Percentiles rank a stretch among this genome's conserved stretches.
Evolutionary conservation across 495 filamentous ascomycete genomes (phyloP).

Genomic region (Penicillium dipodomyicola): DNA sequence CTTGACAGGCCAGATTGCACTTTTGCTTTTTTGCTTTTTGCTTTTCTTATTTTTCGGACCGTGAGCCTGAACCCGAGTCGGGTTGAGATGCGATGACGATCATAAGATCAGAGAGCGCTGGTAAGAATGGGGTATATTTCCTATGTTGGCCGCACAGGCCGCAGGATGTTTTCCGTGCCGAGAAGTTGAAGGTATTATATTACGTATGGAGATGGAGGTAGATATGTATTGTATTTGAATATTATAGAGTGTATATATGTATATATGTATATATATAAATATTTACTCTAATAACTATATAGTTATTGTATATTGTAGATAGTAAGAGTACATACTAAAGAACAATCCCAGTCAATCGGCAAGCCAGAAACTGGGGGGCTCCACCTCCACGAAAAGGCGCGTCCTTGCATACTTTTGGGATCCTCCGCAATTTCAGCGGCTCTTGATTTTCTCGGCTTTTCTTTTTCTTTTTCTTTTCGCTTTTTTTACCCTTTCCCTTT

Average conservation of each 20-base stretch:
- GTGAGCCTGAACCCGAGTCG: slow-evolving; percentile 12
- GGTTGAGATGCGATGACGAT: slow-evolving; percentile 15
- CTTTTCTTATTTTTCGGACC: slow-evolving; percentile 11
- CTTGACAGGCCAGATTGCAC: slow-evolving; percentile 1
- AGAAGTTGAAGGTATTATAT: not conserved
- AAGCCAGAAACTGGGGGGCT: slow-evolving; percentile 20
- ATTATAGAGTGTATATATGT: no score
- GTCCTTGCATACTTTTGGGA: slow-evolving; percentile 28
- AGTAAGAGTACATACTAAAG: no score
- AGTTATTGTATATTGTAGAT: not conserved
- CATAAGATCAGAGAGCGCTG: slow-evolving; percentile 16
- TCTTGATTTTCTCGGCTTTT: slow-evolving; percentile 20
- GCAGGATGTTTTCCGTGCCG: not conserved
- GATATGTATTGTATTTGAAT: no score
- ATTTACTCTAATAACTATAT: not conserved
- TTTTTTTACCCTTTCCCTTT: not conserved
- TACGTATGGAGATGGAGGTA: not conserved
- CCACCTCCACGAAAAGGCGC: slow-evolving; percentile 29
- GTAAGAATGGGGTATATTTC: not conserved
- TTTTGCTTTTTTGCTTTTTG: not conserved
- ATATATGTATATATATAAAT: no score
- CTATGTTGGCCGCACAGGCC: slow-evolving; percentile 12
- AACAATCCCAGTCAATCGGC: slow-evolving; percentile 8
- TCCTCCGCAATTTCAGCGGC: slow-evolving; percentile 30
- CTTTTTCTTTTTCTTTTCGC: slow-evolving; percentile 7